Percentiles rank a stretch among this genome's conserved stretches.
phyloP scores from a whole-genome alignment of 2,329 filamentous ascomycete species.

The Setomelanomma holmii region DNA sequence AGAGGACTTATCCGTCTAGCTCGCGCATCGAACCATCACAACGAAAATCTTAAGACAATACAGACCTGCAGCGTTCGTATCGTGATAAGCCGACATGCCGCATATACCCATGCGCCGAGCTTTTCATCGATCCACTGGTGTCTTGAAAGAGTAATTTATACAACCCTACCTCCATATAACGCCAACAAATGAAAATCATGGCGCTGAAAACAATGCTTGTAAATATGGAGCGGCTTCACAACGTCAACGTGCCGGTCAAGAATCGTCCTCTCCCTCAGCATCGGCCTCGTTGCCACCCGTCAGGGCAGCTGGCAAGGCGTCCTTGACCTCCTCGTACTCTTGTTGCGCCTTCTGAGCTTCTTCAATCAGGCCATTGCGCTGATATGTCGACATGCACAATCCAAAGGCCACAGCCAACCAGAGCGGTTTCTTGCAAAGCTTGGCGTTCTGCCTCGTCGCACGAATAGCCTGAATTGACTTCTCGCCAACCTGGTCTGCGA shows the following conservation, averaged over 20 bases:
- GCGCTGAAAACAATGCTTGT: not conserved
- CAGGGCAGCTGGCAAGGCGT: conserved; percentile 31
- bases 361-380: conserved; percentile 33
- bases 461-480: conserved; percentile 59
- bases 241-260: conserved; percentile 1
- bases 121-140: conserved; percentile 4
- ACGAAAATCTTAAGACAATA: too few species aligned
- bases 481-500: conserved; percentile 77
- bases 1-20: too few species aligned
- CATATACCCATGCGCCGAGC: not conserved
- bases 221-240: not conserved
- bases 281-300: conserved; percentile 25
- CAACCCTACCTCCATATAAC: conserved; percentile 2
- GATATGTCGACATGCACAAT: conserved; percentile 37
- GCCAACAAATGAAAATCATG: conserved; percentile 7
- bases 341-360: conserved; percentile 31
- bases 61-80: too few species aligned
- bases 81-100: not conserved
- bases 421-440: conserved; percentile 24
- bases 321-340: conserved; percentile 29
- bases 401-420: conserved; percentile 45
- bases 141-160: conserved; percentile 3
- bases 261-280: conserved; percentile 32
- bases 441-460: conserved; percentile 38
- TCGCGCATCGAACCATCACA: too few species aligned